A percentile compares a stretch with the other conserved stretches of the same genome.
These are phyloP conservation scores for Dorcoceras hygrometricum DNA, from an alignment of 257 asterid species.

Conservation along the genomic window DNA sequence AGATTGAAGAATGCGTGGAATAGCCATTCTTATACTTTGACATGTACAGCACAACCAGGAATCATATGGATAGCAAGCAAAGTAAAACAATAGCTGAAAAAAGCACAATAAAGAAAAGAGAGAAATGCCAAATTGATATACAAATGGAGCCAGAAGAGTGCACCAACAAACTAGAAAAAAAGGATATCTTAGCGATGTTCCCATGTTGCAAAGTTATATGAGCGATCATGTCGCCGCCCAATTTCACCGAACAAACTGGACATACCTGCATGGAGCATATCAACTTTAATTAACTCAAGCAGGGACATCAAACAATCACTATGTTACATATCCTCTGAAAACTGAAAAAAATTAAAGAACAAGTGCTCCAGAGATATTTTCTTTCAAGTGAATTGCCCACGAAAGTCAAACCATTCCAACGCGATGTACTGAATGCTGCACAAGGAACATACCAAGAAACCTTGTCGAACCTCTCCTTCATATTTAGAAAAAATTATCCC, in stretches of 20 bases:
- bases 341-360: constrained; percentile 13
- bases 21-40: no score
- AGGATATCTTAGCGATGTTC: constrained; percentile 88
- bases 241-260: constrained; percentile 85
- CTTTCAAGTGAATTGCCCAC: neutral
- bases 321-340: neutral
- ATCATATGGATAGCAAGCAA: constrained; percentile 8
- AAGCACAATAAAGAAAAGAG: constrained; percentile 5
- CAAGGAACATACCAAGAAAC: neutral
- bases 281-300: constrained; percentile 10
- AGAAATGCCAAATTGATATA: neutral
- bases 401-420: constrained; percentile 5
- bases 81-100: constrained; percentile 8
- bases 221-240: constrained; percentile 94
- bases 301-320: neutral
- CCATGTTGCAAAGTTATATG: constrained; percentile 93
- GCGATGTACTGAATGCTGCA: constrained; percentile 9
- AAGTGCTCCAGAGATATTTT: neutral
- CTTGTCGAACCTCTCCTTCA: neutral
- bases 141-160: neutral
- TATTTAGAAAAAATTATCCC: neutral
- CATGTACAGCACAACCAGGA: neutral
- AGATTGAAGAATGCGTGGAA: neutral
- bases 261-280: constrained; percentile 64
- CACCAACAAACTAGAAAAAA: constrained; percentile 17